Evolutionary conservation across 306 rosid genomes (phyloP), one percentile per base, ranked within the genome.

Genomic region (Hylodesmum podocarpum): DNA sequence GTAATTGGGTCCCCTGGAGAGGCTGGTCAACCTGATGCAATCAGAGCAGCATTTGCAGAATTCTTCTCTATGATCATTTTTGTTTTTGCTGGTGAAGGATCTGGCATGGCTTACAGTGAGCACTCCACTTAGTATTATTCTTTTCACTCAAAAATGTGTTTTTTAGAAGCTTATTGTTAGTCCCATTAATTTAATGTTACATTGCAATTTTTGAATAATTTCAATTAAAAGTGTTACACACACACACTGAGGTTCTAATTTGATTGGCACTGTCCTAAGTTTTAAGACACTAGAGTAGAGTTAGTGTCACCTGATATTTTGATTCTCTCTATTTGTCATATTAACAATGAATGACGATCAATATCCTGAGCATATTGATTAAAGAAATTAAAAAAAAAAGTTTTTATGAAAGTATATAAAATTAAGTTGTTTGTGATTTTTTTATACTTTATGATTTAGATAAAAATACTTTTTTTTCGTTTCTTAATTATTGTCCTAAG

Each of bases 11-110:
- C 78, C 1, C 93, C 96, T 4, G 84, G 86, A 24, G 92, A 93
- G 85, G 98, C 95, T 8, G 86, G 91, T 68, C 90, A 86, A 5
- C 97, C 97, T 0, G 95, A 93, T 39, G 98, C 97, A 36, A 88
- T 91, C 16, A 84, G 88, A 81, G 98, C 98, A 1, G 95, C 93
- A 3, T 82, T 91, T 12, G 88, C 97, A 0, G 98, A 93, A 82
- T 91, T 93, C 72, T 91, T 93, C 70, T 93, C 96, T 6, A 88
- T 82, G 93, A 66, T 93, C 2, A 90, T 93, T 55, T 93, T 93
- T 73, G 96, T 93, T 27, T 90, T 93, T 73, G 98, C 93, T 46
- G 98, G 98, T 0, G 83, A 91, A 84, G 98, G 96, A 24, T 93
- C 95, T 58, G 96, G 91, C 68, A 85, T 91, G 90, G 96, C 96